phyloP scores from a whole-genome alignment of 2,329 filamentous ascomycete genomes.

The Sphaerulina populicola region DNA sequence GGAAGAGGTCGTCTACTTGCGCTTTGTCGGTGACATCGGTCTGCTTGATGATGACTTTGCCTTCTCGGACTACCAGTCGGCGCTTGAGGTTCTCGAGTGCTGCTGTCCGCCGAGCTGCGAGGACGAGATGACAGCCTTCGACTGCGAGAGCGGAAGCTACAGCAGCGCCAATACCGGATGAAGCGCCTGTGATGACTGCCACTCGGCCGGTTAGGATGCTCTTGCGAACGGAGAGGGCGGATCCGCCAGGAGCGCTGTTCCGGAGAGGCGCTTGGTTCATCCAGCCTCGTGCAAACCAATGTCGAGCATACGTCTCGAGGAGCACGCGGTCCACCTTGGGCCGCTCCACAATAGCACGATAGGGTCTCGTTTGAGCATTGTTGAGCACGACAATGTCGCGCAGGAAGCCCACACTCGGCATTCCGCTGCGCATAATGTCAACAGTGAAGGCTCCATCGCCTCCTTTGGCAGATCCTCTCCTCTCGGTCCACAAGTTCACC shows the following conservation, averaged over 20 bases:
- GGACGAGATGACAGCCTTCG: slow-evolving; percentile 63
- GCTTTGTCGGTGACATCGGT: slow-evolving; percentile 63
- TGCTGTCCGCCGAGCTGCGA: slow-evolving; percentile 62
- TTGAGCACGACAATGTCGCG: slow-evolving; percentile 64
- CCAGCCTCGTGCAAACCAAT: slow-evolving; percentile 76
- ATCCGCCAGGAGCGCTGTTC: slow-evolving; percentile 40
- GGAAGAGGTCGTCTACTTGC: slow-evolving; percentile 60
- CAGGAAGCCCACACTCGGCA: slow-evolving; percentile 67
- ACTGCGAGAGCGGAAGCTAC: slow-evolving; percentile 59
- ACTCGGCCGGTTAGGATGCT: slow-evolving; percentile 61
- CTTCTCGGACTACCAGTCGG: slow-evolving; percentile 49
- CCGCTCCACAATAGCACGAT: slow-evolving; percentile 51
- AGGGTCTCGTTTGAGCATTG: slow-evolving; percentile 58
- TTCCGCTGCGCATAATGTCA: slow-evolving; percentile 70
- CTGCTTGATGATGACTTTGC: slow-evolving; percentile 58
- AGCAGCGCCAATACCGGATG: slow-evolving; percentile 70
- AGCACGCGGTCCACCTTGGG: slow-evolving; percentile 61
- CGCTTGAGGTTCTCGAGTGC: slow-evolving; percentile 60
- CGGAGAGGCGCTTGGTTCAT: slow-evolving; percentile 54
- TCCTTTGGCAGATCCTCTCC: slow-evolving; percentile 55
- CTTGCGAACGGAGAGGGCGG: slow-evolving; percentile 39
- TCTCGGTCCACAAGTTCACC: slow-evolving; percentile 64
- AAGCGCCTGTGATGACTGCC: slow-evolving; percentile 69
- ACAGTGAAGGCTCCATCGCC: slow-evolving; percentile 67
- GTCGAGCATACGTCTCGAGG: slow-evolving; percentile 69